Base-by-base conservation (phyloP, 1,284 basidiomycete species). In the Laetiporus sulphureus region DNA sequence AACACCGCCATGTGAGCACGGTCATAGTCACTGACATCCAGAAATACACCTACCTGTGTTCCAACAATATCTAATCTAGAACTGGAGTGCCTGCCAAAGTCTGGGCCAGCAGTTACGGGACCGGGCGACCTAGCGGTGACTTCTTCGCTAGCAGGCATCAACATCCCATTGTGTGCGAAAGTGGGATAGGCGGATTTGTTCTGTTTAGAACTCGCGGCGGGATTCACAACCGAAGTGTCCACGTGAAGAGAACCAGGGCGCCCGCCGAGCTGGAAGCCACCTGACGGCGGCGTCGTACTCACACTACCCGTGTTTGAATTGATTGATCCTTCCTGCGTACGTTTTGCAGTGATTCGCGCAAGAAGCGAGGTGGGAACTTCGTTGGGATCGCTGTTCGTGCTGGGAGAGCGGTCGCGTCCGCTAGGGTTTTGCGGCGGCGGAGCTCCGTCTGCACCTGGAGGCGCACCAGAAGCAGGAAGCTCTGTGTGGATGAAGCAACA, bases 401-500 rank as follows among this genome's bases (percentile, higher is more conserved):
- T 79, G 59, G 71, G 57, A 2, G 86, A 85, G 38, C 85, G 82
- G 31, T 74, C 73, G 40, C 83, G 81, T n/a, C 69, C 75, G 53
- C 75, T 72, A 32, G 65, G 55, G 40, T 66, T 64, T 46, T 69
- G 63, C 21, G 76, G 71, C 18, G 79, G 70, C 25, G 72, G 63
- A 21, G 58, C 60, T 33, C 66, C 69, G 29, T 76, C 74, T 16
- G 71, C 66, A 22, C 71, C 68, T 32, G 69, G 68, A 42, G 73
- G 65, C n/a, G 65, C 64, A 32, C 77, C 79, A 20, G 72, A 68
- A 40, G 75, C 69, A 27, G 86, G 84, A 32, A 88, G 68, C 54
- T 90, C 86, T 3, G 87, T 91, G 55, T 91, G 88, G 52, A 91
- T 91, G 71, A 91, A 91, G 67, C 88, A 91, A 61, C 87, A 91